phyloP scores from a whole-genome alignment of 805 yeast species.

The Candida namnaoensis region DNA sequence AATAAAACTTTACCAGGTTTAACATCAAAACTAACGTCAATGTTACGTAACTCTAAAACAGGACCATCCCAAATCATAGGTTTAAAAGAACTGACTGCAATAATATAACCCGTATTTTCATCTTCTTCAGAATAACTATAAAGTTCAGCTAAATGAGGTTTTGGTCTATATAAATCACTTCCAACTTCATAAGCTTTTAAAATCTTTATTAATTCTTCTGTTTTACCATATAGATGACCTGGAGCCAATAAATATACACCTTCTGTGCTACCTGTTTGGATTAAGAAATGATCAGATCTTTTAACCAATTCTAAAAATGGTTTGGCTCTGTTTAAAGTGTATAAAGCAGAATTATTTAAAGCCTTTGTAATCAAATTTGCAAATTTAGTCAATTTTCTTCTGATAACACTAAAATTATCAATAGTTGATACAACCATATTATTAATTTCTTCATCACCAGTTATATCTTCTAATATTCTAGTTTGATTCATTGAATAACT shows the following conservation, averaged over 20 bases:
- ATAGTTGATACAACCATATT: constrained; percentile 44
- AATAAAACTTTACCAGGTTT: constrained; percentile 60
- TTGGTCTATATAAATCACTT: constrained; percentile 31
- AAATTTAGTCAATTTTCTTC: constrained; percentile 78
- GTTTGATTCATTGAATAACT: constrained; percentile 68
- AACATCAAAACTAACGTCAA: constrained; percentile 35
- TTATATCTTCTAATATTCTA: constrained; percentile 45
- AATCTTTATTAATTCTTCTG: constrained; percentile 33
- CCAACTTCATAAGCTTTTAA: constrained; percentile 41
- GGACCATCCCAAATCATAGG: constrained; percentile 91
- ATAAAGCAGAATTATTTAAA: constrained; percentile 65
- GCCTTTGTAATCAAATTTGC: constrained; percentile 56
- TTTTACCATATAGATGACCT: constrained; percentile 28
- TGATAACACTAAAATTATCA: constrained; percentile 65
- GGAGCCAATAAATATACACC: constrained; percentile 83
- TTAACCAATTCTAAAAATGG: constrained; percentile 49
- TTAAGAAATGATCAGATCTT: constrained; percentile 64
- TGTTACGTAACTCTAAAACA: constrained; percentile 37
- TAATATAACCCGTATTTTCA: constrained; percentile 43
- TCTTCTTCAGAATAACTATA: constrained; percentile 21
- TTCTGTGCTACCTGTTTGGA: constrained; percentile 61
- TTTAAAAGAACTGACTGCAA: constrained; percentile 70
- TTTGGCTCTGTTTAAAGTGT: constrained; percentile 42
- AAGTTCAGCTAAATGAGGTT: constrained; percentile 7
- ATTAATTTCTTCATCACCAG: constrained; percentile 24